Evolutionary conservation across 202 grass and related monocot genomes (phyloP), one percentile per base, ranked within the genome.

Genomic region (Zizania palustris): DNA sequence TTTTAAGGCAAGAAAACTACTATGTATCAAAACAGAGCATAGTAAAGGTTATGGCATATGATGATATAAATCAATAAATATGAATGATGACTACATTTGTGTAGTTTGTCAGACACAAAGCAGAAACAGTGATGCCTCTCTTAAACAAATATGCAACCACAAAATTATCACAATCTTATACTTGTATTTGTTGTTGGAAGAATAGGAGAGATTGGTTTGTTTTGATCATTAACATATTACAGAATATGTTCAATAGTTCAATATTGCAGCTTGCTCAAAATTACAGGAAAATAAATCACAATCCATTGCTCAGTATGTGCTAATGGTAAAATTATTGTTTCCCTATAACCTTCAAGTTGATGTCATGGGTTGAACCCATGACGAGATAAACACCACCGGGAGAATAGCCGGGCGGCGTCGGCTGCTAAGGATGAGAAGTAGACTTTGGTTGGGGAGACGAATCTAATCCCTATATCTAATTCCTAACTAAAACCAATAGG

Each of bases 1-100:
- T 81, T 85, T 43, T 10, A 59, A 56, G 51, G 4, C 63, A 5
- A 67, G 35, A 18, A 63, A 16, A 2, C 28, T 2, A 2, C 12
- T 39, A 49, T 50, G 6, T 71, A 69, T 60, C 20, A 69, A 33
- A 63, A 57, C 68, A 39, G 34, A 80, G 7, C 69, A 56, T 37
- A 35, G 42, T 22, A 15, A 28, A 34, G 21, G 53, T 20, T 58
- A 11, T 80, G 60, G 38, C 66, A 86, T 9, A 63, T 19, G 19
- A 71, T 10, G 0, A 77, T 21, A 57, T 54, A 70, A 77, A 4
- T 42, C 16, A 51, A 40, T 36, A 58, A 69, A 11, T 46, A 74
- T 9, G 7, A 85, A 71, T 20, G 60, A 74, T 45, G 33, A 69
- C 51, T 62, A 34, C 37, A 60, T 11, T 65, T 48, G 12, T 44